Conservation (phyloP, 1,284 basidiomycete genomes). For the Coniferiporia sulphurascens region DNA sequence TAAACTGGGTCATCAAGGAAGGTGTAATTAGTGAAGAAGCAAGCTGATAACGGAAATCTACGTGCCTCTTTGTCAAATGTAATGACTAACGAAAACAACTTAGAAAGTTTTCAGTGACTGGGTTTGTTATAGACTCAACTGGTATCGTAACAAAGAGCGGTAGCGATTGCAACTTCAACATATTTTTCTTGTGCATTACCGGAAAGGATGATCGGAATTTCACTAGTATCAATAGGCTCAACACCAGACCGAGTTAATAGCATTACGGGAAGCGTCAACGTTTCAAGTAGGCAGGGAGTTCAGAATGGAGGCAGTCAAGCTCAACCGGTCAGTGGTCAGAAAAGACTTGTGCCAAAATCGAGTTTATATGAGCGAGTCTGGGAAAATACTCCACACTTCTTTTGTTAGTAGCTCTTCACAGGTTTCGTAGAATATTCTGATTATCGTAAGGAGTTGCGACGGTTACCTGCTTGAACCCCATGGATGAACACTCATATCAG, state of each 20-base stretch:
- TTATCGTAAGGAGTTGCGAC: too few species aligned
- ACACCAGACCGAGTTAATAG: constrained; percentile 17
- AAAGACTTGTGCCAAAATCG: too few species aligned
- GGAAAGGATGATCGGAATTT: not conserved
- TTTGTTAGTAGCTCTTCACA: too few species aligned
- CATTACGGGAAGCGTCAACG: constrained; percentile 33
- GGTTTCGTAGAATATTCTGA: too few species aligned
- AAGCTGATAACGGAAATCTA: not conserved
- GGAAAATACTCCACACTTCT: too few species aligned
- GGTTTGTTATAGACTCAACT: not conserved
- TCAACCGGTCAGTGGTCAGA: too few species aligned
- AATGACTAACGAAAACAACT: not conserved
- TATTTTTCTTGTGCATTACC: not conserved
- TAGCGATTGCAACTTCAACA: not conserved
- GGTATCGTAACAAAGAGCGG: constrained; percentile 1
- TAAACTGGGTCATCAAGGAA: not conserved
- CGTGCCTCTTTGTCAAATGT: constrained; percentile 4
- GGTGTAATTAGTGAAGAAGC: too few species aligned
- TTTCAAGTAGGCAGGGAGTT: not conserved
- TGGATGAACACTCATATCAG: too few species aligned
- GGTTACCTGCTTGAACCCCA: too few species aligned
- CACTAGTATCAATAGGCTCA: not conserved
- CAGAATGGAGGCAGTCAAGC: not conserved
- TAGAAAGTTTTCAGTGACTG: not conserved
- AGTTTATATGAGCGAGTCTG: too few species aligned